These are phyloP conservation scores for Lentinula detonsa DNA, from an alignment of 768 basidiomycete genomes.

Conservation along the genomic window DNA sequence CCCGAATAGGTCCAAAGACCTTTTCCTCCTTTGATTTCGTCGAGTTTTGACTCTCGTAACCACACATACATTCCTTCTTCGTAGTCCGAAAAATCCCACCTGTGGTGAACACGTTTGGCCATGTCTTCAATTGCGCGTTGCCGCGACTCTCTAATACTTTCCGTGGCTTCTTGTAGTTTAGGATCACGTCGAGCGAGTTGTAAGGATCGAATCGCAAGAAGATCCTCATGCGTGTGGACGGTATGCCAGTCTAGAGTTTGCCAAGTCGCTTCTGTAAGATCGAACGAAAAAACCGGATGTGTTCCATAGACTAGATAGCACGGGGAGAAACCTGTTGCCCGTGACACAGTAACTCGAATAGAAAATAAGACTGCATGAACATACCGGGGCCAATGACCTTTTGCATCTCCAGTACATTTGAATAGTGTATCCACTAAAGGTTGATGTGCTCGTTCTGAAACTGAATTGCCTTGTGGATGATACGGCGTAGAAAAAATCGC, in stretches of 20 bases:
- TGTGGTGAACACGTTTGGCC: slow-evolving; percentile 9
- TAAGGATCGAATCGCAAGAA: slow-evolving; percentile 16
- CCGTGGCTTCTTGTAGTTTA: slow-evolving; percentile 9
- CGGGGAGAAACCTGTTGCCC: slow-evolving; percentile 23
- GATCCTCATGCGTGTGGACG: slow-evolving; percentile 15
- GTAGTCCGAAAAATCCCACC: slow-evolving; percentile 14
- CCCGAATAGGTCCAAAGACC: slow-evolving; percentile 21
- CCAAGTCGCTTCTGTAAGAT: slow-evolving; percentile 23
- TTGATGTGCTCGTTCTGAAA: slow-evolving; percentile 22
- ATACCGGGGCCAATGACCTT: slow-evolving; percentile 20
- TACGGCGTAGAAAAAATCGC: slow-evolving; percentile 22
- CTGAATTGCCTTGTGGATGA: slow-evolving; percentile 24
- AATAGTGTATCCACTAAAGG: slow-evolving; percentile 16
- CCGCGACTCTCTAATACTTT: slow-evolving; percentile 9
- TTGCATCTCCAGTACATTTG: slow-evolving; percentile 14
- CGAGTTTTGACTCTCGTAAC: slow-evolving; percentile 23
- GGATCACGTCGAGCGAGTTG: slow-evolving; percentile 17
- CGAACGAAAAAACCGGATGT: slow-evolving; percentile 21
- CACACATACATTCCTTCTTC: slow-evolving; percentile 23
- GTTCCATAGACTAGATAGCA: slow-evolving; percentile 25
- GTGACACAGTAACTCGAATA: slow-evolving; percentile 15
- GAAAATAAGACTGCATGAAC: slow-evolving; percentile 20
- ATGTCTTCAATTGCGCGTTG: slow-evolving; percentile 17
- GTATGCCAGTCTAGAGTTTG: slow-evolving; percentile 18
- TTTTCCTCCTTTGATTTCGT: slow-evolving; percentile 23